phyloP scores from a whole-genome alignment of 2,329 filamentous ascomycete genomes.

The Calonectria fujianensis region DNA sequence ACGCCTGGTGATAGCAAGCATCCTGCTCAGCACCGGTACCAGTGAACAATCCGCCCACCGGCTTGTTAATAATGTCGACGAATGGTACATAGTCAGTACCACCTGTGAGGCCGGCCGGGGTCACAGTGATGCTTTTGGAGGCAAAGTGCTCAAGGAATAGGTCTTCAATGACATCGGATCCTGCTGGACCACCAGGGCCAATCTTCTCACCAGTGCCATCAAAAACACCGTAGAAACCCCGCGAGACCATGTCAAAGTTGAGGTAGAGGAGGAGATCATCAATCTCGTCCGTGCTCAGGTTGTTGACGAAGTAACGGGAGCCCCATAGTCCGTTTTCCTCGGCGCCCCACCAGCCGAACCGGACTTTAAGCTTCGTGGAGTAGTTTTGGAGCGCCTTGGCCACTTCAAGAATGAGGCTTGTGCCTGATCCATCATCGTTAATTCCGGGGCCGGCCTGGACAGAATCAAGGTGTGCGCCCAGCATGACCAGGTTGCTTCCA shows the following conservation, averaged over 20 bases:
- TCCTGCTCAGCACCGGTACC: slow-evolving; percentile 61
- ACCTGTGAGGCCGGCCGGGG: slow-evolving; percentile 59
- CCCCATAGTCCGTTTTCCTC: slow-evolving; percentile 65
- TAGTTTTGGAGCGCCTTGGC: slow-evolving; percentile 62
- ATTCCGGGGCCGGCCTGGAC: slow-evolving; percentile 67
- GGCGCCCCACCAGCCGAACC: slow-evolving; percentile 68
- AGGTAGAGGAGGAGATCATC: slow-evolving; percentile 62
- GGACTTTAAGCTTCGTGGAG: slow-evolving; percentile 60
- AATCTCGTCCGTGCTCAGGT: slow-evolving; percentile 57
- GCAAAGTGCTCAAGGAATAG: slow-evolving; percentile 59
- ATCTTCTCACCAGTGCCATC: slow-evolving; percentile 60
- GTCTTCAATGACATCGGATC: slow-evolving; percentile 58
- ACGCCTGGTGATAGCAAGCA: slow-evolving; percentile 59
- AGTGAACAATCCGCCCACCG: slow-evolving; percentile 75
- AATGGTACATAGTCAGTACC: slow-evolving; percentile 79
- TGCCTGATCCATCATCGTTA: slow-evolving; percentile 68
- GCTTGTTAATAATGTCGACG: slow-evolving; percentile 70
- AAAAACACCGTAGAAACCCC: slow-evolving; percentile 60
- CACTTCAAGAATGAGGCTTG: slow-evolving; percentile 63
- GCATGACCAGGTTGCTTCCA: slow-evolving; percentile 63
- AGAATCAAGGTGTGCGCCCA: slow-evolving; percentile 66
- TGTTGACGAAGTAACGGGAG: slow-evolving; percentile 61
- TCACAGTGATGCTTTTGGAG: slow-evolving; percentile 57
- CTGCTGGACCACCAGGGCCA: slow-evolving; percentile 60
- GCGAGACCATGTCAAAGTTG: slow-evolving; percentile 65